Evolutionary conservation across 768 basidiomycete species (phyloP).

Genomic region (Panaeolus cyanescens): DNA sequence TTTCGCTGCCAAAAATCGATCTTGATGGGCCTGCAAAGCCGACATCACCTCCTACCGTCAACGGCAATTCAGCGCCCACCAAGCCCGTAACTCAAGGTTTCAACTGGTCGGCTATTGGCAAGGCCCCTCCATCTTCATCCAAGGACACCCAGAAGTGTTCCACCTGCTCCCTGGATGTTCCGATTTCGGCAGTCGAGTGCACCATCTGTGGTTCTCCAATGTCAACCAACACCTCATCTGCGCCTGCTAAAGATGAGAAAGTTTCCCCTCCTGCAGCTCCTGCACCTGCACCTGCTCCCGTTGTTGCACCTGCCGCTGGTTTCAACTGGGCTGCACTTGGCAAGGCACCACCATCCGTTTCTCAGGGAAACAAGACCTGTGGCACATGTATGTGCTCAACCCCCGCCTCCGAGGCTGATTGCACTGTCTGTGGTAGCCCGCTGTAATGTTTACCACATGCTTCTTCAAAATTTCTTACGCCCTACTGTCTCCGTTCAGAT

Average conservation of each 20-base stretch:
- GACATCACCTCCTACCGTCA: background rate
- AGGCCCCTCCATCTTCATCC: background rate
- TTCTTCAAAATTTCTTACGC: background rate
- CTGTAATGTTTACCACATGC: background rate
- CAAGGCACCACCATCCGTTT: conserved; percentile 41
- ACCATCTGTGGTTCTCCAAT: conserved; percentile 3
- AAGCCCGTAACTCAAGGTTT: background rate
- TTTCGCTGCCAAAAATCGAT: conserved; percentile 49
- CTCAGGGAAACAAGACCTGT: conserved; percentile 53
- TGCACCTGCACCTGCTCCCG: conserved; percentile 16
- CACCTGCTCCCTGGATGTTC: background rate
- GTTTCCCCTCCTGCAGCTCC: conserved; percentile 5
- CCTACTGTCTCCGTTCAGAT: background rate
- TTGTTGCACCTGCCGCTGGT: conserved; percentile 23
- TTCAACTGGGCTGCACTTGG: conserved; percentile 70
- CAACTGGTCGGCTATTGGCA: background rate
- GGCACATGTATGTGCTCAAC: conserved; percentile 52
- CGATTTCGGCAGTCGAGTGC: background rate
- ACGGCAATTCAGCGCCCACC: background rate
- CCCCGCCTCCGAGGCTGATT: conserved; percentile 44
- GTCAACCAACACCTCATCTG: conserved; percentile 9
- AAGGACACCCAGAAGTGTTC: background rate
- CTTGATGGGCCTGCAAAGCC: conserved; percentile 20
- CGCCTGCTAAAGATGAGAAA: background rate
- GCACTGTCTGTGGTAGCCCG: conserved; percentile 49